phyloP scores from a whole-genome alignment of 768 basidiomycete species.

The Boletus subcaerulescens region DNA sequence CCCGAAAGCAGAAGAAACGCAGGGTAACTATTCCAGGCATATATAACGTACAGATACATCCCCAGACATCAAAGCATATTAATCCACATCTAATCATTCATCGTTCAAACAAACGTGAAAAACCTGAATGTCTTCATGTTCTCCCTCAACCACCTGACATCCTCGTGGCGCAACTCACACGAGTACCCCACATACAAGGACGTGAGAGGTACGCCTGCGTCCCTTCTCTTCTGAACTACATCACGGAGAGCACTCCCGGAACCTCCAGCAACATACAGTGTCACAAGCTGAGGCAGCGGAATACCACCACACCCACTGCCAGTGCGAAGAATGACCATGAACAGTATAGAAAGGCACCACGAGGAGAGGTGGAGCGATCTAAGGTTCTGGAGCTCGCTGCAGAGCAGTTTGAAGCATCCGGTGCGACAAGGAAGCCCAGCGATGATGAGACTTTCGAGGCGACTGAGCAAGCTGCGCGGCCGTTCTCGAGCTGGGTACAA shows the following conservation, averaged over 20 bases:
- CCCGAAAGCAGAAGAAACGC: no score
- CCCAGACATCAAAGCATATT: no score
- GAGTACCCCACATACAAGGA: not conserved
- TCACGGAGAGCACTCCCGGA: not conserved
- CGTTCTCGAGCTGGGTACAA: slow-evolving; percentile 30
- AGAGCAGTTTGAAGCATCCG: slow-evolving; percentile 32
- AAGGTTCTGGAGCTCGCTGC: slow-evolving; percentile 48
- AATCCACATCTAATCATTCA: no score
- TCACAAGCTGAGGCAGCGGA: slow-evolving; percentile 51
- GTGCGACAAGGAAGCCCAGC: slow-evolving; percentile 44
- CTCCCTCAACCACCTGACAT: not conserved
- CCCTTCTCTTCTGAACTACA: not conserved
- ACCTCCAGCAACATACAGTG: slow-evolving; percentile 45
- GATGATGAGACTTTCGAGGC: slow-evolving; percentile 53
- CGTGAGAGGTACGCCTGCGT: not conserved
- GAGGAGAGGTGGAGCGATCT: slow-evolving; percentile 31
- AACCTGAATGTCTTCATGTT: not conserved
- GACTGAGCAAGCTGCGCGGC: slow-evolving; percentile 38
- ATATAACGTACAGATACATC: no score
- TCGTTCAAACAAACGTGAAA: no score
- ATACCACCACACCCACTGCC: not conserved
- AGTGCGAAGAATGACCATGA: slow-evolving; percentile 24
- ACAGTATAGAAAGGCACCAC: slow-evolving; percentile 6
- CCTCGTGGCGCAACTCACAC: not conserved
- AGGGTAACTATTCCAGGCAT: not conserved